A percentile compares a stretch with the other conserved stretches of the same genome.
Conservation (phyloP, 2,329 filamentous ascomycete genomes). For the Neonectria punicea region DNA sequence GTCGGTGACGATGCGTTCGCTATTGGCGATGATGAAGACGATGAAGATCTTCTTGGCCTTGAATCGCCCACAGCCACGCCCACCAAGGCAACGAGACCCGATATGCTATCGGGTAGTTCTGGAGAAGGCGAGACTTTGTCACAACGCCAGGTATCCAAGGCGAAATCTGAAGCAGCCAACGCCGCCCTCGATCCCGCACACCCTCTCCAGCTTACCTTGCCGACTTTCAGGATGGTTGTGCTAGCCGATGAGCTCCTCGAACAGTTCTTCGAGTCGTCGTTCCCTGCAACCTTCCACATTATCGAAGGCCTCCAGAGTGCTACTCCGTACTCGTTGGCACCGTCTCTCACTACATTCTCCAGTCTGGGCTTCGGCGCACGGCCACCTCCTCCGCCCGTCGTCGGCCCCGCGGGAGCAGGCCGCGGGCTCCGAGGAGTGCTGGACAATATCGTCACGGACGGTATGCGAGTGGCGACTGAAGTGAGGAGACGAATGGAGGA, state of each 20-base stretch:
- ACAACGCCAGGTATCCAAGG: constrained; percentile 63
- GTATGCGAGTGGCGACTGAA: constrained; percentile 94
- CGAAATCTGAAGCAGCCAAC: constrained; percentile 82
- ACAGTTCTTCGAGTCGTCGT: constrained; percentile 96
- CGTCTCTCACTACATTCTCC: constrained; percentile 86
- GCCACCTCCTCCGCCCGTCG: constrained; percentile 50
- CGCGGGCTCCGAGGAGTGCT: constrained; percentile 90
- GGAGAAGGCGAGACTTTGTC: constrained; percentile 33
- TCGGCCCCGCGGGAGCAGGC: constrained; percentile 59
- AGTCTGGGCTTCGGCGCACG: constrained; percentile 70
- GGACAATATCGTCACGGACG: constrained; percentile 97
- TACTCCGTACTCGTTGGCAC: constrained; percentile 50
- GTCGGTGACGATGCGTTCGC: constrained; percentile 68
- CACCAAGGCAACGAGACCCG: constrained; percentile 56
- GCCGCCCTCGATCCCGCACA: constrained; percentile 91
- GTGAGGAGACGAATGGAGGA: constrained; percentile 95
- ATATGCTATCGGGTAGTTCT: constrained; percentile 49
- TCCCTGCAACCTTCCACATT: constrained; percentile 91
- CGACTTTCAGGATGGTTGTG: constrained; percentile 98
- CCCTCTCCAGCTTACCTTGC: constrained; percentile 93
- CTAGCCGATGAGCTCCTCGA: constrained; percentile 95
- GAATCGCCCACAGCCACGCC: constrained; percentile 58
- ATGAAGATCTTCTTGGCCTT: constrained; percentile 70
- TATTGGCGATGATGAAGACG: constrained; percentile 78
- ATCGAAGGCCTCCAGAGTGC: constrained; percentile 67